phyloP scores from a whole-genome alignment of 345 rosid genomes.

The Eucalyptus polybractea region DNA sequence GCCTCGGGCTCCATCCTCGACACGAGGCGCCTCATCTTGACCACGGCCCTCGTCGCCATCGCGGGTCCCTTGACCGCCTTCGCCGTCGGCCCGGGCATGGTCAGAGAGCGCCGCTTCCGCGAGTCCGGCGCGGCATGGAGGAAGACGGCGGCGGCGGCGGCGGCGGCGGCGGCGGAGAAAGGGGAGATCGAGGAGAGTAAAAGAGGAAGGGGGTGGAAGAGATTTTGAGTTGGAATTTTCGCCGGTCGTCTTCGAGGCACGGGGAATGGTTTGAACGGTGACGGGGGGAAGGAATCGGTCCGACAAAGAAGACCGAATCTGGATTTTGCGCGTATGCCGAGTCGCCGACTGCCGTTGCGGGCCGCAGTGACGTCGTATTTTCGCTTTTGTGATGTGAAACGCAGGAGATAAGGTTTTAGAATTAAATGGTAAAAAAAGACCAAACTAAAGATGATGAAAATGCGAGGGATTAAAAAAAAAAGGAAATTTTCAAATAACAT shows the following conservation, averaged over 20 bases:
- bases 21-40: neutral
- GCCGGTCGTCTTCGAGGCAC: neutral
- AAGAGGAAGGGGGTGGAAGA: neutral
- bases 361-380: neutral
- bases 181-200: neutral
- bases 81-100: neutral
- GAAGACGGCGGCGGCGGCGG: neutral
- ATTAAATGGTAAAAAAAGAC: neutral
- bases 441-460: neutral
- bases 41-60: neutral
- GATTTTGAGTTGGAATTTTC: neutral
- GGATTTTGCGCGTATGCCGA: neutral
- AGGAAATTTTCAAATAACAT: too few species aligned
- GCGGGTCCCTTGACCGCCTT: neutral
- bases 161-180: neutral
- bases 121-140: neutral
- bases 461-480: neutral
- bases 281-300: neutral
- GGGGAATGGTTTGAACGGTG: neutral
- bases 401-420: neutral
- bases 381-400: neutral
- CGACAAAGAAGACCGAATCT: neutral
- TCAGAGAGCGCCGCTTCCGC: neutral
- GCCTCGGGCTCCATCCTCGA: slow-evolving; percentile 45
- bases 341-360: neutral